Percentiles rank a stretch among this genome's conserved stretches.
Evolutionary conservation across 208 protist genomes (phyloP).

Genomic region (Acanthamoeba triangularis): DNA sequence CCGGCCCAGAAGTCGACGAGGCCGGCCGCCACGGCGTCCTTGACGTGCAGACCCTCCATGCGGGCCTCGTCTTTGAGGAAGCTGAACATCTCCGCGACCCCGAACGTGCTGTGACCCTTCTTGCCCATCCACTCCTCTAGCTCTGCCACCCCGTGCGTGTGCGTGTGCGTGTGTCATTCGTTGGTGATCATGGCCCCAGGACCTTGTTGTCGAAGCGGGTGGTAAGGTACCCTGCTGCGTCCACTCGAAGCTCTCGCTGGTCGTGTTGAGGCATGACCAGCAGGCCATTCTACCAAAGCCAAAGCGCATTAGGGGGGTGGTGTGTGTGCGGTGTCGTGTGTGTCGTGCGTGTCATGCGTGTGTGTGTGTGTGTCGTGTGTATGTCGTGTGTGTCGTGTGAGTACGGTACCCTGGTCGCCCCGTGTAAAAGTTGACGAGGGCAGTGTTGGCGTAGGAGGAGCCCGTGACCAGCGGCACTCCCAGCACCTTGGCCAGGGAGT

Average conservation of each 20-base stretch:
- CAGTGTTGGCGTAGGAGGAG: slow-evolving; percentile 68
- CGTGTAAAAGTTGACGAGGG: slow-evolving; percentile 54
- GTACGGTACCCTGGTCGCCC: not conserved
- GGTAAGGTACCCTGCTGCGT: not conserved
- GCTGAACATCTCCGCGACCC: not conserved
- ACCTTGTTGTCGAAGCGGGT: not conserved
- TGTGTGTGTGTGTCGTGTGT: no score
- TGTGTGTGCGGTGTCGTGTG: no score
- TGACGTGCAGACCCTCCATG: not conserved
- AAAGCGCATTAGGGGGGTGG: no score
- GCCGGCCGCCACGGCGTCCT: not conserved
- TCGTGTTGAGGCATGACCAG: slow-evolving; percentile 43
- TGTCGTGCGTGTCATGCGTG: no score
- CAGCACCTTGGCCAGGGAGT: slow-evolving; percentile 32
- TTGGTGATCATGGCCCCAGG: not conserved
- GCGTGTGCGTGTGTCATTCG: no score
- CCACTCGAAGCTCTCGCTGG: slow-evolving; percentile 66
- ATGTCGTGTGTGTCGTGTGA: no score
- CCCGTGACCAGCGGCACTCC: slow-evolving; percentile 15
- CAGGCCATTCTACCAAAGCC: no score
- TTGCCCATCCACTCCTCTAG: slow-evolving; percentile 6
- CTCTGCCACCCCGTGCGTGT: not conserved
- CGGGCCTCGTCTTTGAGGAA: slow-evolving; percentile 4
- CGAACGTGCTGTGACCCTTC: not conserved
- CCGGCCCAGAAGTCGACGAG: not conserved